Evolutionary conservation across 495 filamentous ascomycete species (phyloP), one percentile per base, ranked within the genome.

Genomic region (Podospora sp.): DNA sequence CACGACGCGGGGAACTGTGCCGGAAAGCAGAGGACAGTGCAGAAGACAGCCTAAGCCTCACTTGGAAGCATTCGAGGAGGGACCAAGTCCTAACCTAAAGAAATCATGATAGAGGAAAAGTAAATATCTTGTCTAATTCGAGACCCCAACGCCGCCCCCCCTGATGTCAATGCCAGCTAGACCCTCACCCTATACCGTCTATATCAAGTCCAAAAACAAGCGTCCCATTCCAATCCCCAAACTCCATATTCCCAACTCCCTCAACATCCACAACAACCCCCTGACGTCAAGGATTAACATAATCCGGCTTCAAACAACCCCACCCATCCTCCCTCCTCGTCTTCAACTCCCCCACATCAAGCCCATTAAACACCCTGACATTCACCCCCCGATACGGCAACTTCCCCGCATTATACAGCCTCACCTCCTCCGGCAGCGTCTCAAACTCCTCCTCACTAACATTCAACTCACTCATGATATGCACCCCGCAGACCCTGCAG

Each of bases 401-500:
- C 18, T 26, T 29, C 11, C 20, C 6, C 16, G 36, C 51, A 20
- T 58, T 74, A 18, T 74, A 51, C 14, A 66, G 66, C 8, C 18
- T 65, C 6, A 60, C 8, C 20, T 70, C 72, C 0, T 36, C 29
- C 16, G 68, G 57, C 14, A 74, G 55, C 51, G 56, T 66, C 24
- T 63, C 62, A 9, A 70, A 27, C 65, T 66, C 26, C 8, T 16
- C 65, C 40, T 74, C 67, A 6, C 65, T 63, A 25, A 77, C 6
- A 2, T 52, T 67, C 24, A 71, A 0, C 55, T 66, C 0, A 33
- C 75, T 71, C 21, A 58, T 66, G 16, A 80, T 26, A 25, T 66
- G 29, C 26, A 79, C 69, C 53, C 81, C 80, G 52, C 81, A 83
- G 3, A 40, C 75, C 63, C 73, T 76, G 71, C 82, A 84, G 66